Base-by-base conservation (phyloP, 345 rosid genomes). In the Ailanthus altissimus region DNA sequence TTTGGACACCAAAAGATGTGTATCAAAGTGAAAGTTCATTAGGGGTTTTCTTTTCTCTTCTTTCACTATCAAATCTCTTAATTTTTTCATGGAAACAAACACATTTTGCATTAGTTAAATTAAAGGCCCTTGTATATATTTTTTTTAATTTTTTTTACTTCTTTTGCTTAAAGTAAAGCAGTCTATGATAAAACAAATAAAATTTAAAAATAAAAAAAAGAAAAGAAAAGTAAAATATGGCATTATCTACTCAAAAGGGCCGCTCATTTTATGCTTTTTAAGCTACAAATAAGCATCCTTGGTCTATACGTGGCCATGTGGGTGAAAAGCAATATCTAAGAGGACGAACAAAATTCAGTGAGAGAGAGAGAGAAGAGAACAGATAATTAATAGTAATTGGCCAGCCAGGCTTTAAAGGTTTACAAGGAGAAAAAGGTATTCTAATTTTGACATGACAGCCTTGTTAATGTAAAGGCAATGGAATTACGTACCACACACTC, bases 181-280 rank as follows among this genome's bases (percentile, higher is more conserved):
- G 83, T 84, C 81, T 80, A 66, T 61, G 71, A 75, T 32, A 32
- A 32, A 32, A 32, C 38, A 32, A 32, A 32, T 32, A 32, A 32
- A n/a, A n/a, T n/a, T 32, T 32, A 32, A 32, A n/a, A n/a, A n/a
- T n/a, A 36, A 78, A 87, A 82, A 78, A 80, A 82, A 83, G 80
- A 79, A 23, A 45, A 76, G 81, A 87, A 89, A 83, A 87, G 89
- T 71, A 84, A 85, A 84, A 86, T 83, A 85, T 89, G 93, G 88
- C 91, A 89, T 89, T 86, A 83, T 88, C 91, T 85, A 87, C 89
- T 87, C 86, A 89, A 89, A 89, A 83, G 91, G 80, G 88, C 65
- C 81, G 82, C 85, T 83, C 65, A 81, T 83, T 85, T 86, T 82
- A 83, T 86, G 88, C 87, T 84, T 87, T n/a, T 89, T 80, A 68